Base-by-base conservation (phyloP, 78 protist species). In the Dictyostelium intermedium region DNA sequence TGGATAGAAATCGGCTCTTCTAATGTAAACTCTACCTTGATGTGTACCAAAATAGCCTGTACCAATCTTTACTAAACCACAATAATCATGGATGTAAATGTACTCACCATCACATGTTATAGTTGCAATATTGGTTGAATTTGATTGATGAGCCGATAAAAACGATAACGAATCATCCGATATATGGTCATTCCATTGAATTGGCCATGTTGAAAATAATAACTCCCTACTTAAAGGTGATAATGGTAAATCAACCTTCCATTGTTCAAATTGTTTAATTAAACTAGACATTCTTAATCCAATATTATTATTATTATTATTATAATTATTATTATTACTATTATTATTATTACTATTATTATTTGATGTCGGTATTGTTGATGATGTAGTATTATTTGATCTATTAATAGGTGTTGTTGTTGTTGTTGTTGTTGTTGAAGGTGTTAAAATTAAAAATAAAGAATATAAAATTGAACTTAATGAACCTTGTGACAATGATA, bases 171-270 rank as follows among this genome's bases (percentile, higher is more conserved):
- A 73, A 72, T 86, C 93, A 47, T 91, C 85, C 0, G 43, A 73
- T 34, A 76, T 87, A 83, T 82, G 87, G 18, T 86, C 92, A 86
- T 92, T 92, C 96, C 96, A 92, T 30, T 63, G 73, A 10, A 85
- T 86, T 56, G 96, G 87, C 87, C 91, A 79, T 35, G 87, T 79
- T 45, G 96, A 25, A 61, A 85, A 86, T 53, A 94, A 77, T 43
- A 84, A 50, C 11, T 94, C 96, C 25, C 91, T 70, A 11, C 86
- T 45, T 16, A 94, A 30, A 11, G 96, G 93, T 43, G 89, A 60
- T 34, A 94, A 61, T 76, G 96, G 91, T 39, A 94, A 43, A 83
- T 94, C 96, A n/a, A 94, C 93, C 56, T 87, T 82, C 96, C 96
- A 94, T 82, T 81, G 83, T 6, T 94, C 93, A 7, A 94, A 60